These are phyloP conservation scores for Geotrichum restrictum DNA, from an alignment of 1,139 yeast species.

Conservation along the genomic window DNA sequence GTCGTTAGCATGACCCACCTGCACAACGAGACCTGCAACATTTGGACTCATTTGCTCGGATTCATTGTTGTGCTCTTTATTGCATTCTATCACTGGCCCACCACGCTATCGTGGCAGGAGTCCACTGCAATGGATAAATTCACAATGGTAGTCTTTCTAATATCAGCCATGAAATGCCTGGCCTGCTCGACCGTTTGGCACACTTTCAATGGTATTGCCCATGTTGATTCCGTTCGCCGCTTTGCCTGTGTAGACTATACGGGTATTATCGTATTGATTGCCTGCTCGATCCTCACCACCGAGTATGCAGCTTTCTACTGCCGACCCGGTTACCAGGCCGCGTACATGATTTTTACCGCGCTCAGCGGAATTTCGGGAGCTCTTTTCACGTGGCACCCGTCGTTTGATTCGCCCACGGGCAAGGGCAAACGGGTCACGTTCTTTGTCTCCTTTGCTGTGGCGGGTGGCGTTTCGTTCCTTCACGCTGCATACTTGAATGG, in stretches of 20 bases:
- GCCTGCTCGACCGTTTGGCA: constrained; percentile 85
- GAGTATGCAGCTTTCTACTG: constrained; percentile 76
- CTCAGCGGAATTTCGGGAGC: constrained; percentile 70
- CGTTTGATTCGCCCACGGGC: constrained; percentile 82
- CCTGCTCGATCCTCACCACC: constrained; percentile 83
- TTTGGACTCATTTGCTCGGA: constrained; percentile 88
- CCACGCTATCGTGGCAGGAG: constrained; percentile 41
- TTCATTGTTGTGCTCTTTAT: constrained; percentile 55
- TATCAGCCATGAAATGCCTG: constrained; percentile 73
- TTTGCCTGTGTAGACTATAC: constrained; percentile 95
- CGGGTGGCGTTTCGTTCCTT: constrained; percentile 66
- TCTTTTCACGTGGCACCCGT: constrained; percentile 82
- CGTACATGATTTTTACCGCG: constrained; percentile 59
- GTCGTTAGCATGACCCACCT: constrained; percentile 53
- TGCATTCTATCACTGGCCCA: constrained; percentile 60
- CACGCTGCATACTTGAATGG: constrained; percentile 60
- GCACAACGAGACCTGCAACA: constrained; percentile 89
- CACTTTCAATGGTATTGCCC: constrained; percentile 78
- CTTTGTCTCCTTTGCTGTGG: constrained; percentile 70
- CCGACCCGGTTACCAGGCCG: constrained; percentile 48
- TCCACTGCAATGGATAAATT: constrained; percentile 48
- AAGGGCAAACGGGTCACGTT: constrained; percentile 77
- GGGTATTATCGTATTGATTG: constrained; percentile 84
- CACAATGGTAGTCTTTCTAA: constrained; percentile 59
- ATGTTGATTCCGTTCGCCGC: constrained; percentile 56